Conservation (phyloP, 768 basidiomycete species). For the Amanita exitialis region DNA sequence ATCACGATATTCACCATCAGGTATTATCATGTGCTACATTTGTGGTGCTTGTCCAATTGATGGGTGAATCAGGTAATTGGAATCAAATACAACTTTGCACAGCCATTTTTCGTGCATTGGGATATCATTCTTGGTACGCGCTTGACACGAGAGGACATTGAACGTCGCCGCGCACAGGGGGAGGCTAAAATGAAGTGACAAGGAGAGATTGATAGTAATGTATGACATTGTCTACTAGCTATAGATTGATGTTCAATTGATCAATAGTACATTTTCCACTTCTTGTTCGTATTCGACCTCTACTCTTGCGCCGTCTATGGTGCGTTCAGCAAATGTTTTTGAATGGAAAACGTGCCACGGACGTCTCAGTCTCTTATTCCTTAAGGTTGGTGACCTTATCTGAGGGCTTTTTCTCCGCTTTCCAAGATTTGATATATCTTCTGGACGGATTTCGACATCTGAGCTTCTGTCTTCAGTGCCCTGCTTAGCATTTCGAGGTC, state of each 20-base stretch:
- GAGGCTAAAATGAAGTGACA: slow-evolving; percentile 2
- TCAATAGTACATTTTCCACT: slow-evolving; percentile 55
- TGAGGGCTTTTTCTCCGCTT: slow-evolving; percentile 54
- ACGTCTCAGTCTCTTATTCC: slow-evolving; percentile 55
- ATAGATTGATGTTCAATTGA: slow-evolving; percentile 25
- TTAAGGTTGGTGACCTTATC: slow-evolving; percentile 39
- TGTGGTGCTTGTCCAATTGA: not conserved
- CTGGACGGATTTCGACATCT: slow-evolving; percentile 26
- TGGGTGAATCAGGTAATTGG: slow-evolving; percentile 45
- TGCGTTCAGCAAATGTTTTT: slow-evolving; percentile 3
- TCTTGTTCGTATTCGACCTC: slow-evolving; percentile 98
- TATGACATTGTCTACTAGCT: not conserved
- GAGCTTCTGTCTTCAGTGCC: slow-evolving; percentile 33
- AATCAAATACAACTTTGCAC: slow-evolving; percentile 92
- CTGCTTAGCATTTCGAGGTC: slow-evolving; percentile 8
- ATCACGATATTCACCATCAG: slow-evolving; percentile 98
- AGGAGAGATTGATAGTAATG: not conserved
- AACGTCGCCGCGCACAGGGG: slow-evolving; percentile 22
- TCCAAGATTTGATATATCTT: slow-evolving; percentile 38
- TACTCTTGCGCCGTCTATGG: slow-evolving; percentile 63
- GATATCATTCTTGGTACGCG: slow-evolving; percentile 78
- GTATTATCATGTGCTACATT: slow-evolving; percentile 26
- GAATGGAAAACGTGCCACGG: slow-evolving; percentile 15
- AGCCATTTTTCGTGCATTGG: slow-evolving; percentile 97
- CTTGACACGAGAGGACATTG: slow-evolving; percentile 64